phyloP scores from a whole-genome alignment of 805 yeast genomes.

The Spathaspora hagerdaliae region DNA sequence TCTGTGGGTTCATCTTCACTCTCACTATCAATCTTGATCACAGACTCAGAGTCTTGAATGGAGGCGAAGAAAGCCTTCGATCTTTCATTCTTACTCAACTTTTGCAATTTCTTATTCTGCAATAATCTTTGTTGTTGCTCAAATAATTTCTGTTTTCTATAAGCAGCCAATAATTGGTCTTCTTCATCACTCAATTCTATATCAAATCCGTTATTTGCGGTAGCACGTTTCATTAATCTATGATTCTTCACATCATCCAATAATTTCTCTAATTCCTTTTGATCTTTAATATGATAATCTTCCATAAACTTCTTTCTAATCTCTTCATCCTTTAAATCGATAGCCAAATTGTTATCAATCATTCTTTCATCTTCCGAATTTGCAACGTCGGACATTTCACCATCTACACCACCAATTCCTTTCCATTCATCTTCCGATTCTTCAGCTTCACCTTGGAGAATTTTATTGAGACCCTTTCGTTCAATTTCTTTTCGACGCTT shows the following conservation, averaged over 20 bases:
- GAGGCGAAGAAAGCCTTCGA: conserved; percentile 66
- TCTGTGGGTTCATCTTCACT: conserved; percentile 21
- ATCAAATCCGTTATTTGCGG: conserved; percentile 46
- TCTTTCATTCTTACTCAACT: conserved; percentile 48
- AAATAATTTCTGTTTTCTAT: conserved; percentile 37
- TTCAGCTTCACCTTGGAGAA: conserved; percentile 79
- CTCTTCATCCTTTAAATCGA: conserved; percentile 54
- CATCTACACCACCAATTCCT: conserved; percentile 74
- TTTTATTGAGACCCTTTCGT: conserved; percentile 50
- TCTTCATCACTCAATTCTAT: conserved; percentile 74
- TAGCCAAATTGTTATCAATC: conserved; percentile 66
- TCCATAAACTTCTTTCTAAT: conserved; percentile 55
- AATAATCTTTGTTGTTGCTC: conserved; percentile 48
- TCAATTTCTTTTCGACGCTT: conserved; percentile 49
- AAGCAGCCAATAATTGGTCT: conserved; percentile 52
- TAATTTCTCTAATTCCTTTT: conserved; percentile 59
- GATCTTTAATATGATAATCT: conserved; percentile 60
- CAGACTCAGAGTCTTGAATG: conserved; percentile 45
- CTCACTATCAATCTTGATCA: conserved; percentile 21
- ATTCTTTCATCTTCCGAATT: conserved; percentile 74
- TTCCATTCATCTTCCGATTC: conserved; percentile 89
- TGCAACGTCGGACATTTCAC: conserved; percentile 49
- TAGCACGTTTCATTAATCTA: conserved; percentile 55
- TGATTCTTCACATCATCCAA: conserved; percentile 72
- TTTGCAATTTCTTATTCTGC: conserved; percentile 41